Evolutionary conservation across 73 alveolate species (phyloP), one percentile per base, ranked within the genome.

Genomic region (Paramecium primaurelia): DNA sequence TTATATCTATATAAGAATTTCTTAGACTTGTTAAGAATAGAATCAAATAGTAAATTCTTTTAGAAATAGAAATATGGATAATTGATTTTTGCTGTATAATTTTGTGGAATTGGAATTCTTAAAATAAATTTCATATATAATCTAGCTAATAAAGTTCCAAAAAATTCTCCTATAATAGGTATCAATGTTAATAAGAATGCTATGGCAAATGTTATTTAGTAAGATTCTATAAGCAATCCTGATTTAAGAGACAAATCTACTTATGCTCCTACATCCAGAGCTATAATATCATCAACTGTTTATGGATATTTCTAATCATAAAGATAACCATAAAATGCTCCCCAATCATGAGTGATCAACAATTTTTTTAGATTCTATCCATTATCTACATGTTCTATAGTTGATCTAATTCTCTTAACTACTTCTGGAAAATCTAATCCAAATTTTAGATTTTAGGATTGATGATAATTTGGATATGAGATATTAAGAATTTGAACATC

Each of bases 271-370:
- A 89, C 94, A 71, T 89, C 94, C 36, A 89, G 45, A 10, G 94
- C 77, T n/a, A 89, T 71, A 49, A 89, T 89, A 36, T 89, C 58
- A 32, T 89, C 88, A 4, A 89, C 86, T 32, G 36, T 34, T 20
- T 59, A 18, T 12, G 94, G 94, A 47, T 89, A 71, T 42, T 89
- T 71, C 30, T 71, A 34, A 54, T 89, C 94, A 71, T 58, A 83
- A 40, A 89, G 42, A 36, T 89, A 89, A 42, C 92, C 94, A 73
- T 34, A 58, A 5, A 89, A 37, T 30, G 94, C 94, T 45, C 94
- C 94, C 94, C 94, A 89, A 89, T 89, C 94, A 71, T 89, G 94
- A 28, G 91, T 83, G 54, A 89, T 40, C 26, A 89, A 18, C 26
- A 83, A 71, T 26, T 71, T 71, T 42, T 45, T 49, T 47, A 77